Evolutionary conservation across 2,329 filamentous ascomycete genomes (phyloP).

Genomic region (Stemphylium beticola): DNA sequence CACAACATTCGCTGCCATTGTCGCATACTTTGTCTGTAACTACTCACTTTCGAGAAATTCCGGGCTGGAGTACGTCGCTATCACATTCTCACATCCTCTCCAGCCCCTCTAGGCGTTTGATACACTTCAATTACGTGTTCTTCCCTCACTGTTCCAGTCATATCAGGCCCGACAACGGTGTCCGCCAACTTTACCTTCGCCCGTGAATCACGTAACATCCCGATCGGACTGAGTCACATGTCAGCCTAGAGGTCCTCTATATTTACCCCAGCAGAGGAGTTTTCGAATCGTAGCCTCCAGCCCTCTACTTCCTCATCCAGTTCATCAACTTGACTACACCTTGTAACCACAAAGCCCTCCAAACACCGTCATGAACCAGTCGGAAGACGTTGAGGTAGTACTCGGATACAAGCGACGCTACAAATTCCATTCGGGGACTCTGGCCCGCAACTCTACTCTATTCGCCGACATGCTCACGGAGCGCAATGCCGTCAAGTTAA

Average conservation of each 20-base stretch:
- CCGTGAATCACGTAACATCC: neutral
- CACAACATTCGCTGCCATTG: too few species aligned
- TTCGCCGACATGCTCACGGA: conserved; percentile 42
- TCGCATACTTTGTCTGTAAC: too few species aligned
- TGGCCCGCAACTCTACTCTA: conserved; percentile 41
- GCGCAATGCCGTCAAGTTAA: conserved; percentile 35
- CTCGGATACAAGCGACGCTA: conserved; percentile 39
- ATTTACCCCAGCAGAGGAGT: neutral
- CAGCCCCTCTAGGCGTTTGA: neutral
- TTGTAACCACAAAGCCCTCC: neutral
- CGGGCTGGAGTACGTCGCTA: neutral
- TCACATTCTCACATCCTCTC: neutral
- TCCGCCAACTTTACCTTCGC: neutral
- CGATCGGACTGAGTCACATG: neutral
- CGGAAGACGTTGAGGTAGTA: conserved; percentile 44
- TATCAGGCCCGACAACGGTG: neutral
- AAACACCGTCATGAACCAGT: conserved; percentile 35
- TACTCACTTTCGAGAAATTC: too few species aligned
- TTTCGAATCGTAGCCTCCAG: neutral
- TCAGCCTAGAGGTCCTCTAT: neutral
- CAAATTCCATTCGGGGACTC: conserved; percentile 44
- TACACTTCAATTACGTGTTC: neutral
- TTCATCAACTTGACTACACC: neutral
- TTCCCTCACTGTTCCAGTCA: neutral
- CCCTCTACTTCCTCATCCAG: neutral